Conservation (phyloP, 306 rosid genomes). For the Cucurbita maxima region DNA sequence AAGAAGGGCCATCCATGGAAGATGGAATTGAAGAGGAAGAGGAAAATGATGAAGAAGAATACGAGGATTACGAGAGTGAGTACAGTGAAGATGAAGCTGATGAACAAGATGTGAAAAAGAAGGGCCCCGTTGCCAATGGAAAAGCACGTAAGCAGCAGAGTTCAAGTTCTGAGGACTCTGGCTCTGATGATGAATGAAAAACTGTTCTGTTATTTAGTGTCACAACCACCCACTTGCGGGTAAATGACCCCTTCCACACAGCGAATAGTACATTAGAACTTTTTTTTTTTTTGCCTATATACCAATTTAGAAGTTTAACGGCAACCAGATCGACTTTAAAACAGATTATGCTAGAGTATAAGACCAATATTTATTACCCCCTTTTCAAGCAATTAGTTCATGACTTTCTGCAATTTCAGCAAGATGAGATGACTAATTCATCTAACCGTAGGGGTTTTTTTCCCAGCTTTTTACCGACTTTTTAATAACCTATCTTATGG, state of each 20-base stretch:
- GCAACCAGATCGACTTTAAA: not conserved
- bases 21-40: constrained; percentile 54
- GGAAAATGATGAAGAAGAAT: constrained; percentile 44
- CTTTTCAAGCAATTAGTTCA: not conserved
- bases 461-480: not conserved
- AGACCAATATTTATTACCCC: not conserved
- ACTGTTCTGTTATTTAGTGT: not conserved
- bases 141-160: constrained; percentile 3
- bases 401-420: not conserved
- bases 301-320: not conserved
- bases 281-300: not conserved
- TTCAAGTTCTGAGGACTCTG: constrained; percentile 22
- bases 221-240: not conserved
- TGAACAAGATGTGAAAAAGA: constrained; percentile 21
- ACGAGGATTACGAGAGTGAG: constrained; percentile 52
- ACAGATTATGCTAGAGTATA: not conserved
- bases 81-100: constrained; percentile 51
- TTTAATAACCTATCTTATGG: not conserved
- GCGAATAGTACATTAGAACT: constrained; percentile 7
- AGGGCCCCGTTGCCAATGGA: constrained; percentile 33
- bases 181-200: constrained; percentile 29
- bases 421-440: no score
- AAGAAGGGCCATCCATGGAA: constrained; percentile 29
- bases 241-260: not conserved
- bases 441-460: no score